Evolutionary conservation across 73 alveolate species (phyloP).

Genomic region (Blepharisma japonicum): DNA sequence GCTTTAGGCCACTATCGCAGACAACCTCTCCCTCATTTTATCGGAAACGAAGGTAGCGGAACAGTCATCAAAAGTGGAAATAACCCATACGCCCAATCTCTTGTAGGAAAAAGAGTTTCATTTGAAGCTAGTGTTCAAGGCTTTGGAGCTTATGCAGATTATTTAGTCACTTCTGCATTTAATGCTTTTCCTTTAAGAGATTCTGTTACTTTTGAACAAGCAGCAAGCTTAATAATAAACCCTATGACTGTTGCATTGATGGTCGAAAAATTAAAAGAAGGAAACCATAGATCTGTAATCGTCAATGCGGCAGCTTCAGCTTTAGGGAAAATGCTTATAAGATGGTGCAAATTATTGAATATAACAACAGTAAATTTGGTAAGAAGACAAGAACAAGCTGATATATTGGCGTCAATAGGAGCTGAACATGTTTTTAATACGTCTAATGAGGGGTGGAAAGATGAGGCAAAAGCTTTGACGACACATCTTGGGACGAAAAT

Average conservation of each 20-base stretch:
- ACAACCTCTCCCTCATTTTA: conserved; percentile 48
- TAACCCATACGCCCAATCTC: conserved; percentile 55
- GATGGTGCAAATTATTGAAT: conserved; percentile 44
- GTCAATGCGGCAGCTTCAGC: conserved; percentile 68
- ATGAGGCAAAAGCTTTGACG: conserved; percentile 33
- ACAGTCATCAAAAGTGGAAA: conserved; percentile 71
- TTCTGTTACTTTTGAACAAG: conserved; percentile 52
- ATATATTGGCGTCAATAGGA: conserved; percentile 45
- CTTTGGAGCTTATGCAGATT: conserved; percentile 65
- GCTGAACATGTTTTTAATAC: conserved; percentile 65
- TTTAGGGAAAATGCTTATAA: conserved; percentile 69
- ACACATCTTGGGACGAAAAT: conserved; percentile 40
- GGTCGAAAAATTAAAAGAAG: conserved; percentile 35
- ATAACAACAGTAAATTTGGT: conserved; percentile 62
- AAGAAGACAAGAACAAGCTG: conserved; percentile 64
- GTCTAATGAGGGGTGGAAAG: conserved; percentile 27
- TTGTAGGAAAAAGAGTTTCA: conserved; percentile 62
- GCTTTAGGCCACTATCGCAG: conserved; percentile 46
- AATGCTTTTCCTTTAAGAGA: conserved; percentile 51
- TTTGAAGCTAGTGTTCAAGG: conserved; percentile 34
- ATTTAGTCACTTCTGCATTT: conserved; percentile 56
- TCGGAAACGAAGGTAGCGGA: conserved; percentile 79
- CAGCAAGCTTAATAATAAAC: conserved; percentile 58
- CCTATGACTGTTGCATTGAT: conserved; percentile 75
- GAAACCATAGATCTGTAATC: conserved; percentile 51